phyloP scores from a whole-genome alignment of 495 filamentous ascomycete genomes.

The Saxophila tyrrhenica region DNA sequence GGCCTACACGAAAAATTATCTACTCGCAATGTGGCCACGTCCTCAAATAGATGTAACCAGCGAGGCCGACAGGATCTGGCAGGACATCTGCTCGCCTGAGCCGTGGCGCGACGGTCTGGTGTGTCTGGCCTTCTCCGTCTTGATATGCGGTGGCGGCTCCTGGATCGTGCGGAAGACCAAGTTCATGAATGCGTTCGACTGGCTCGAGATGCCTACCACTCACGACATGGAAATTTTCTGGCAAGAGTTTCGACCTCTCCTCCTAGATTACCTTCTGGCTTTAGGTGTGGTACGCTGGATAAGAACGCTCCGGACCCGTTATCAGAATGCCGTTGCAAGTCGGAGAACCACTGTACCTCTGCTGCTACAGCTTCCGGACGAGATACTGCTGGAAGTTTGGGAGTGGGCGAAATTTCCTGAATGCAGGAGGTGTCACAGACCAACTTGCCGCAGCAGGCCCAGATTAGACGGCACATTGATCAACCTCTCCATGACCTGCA shows the following conservation, averaged over 20 bases:
- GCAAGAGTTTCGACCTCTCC: not conserved
- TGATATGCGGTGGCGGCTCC: not conserved
- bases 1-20: not conserved
- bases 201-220: not conserved
- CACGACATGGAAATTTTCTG: not conserved
- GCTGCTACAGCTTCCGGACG: not conserved
- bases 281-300: not conserved
- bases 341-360: not conserved
- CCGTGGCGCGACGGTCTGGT: not conserved
- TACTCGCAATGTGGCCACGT: not conserved
- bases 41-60: not conserved
- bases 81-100: not conserved
- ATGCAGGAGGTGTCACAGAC: not conserved
- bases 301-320: not conserved
- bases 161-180: not conserved
- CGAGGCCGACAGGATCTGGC: not conserved
- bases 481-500: not conserved
- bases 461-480: not conserved
- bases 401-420: not conserved
- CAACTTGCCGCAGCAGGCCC: not conserved
- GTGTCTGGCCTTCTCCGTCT: not conserved
- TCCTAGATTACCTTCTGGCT: not conserved
- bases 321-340: not conserved
- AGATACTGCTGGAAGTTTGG: not conserved
- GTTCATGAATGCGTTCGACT: not conserved